These are phyloP conservation scores for Dactylellina sp. DNA, from an alignment of 2,329 filamentous ascomycete genomes.

Conservation along the genomic window DNA sequence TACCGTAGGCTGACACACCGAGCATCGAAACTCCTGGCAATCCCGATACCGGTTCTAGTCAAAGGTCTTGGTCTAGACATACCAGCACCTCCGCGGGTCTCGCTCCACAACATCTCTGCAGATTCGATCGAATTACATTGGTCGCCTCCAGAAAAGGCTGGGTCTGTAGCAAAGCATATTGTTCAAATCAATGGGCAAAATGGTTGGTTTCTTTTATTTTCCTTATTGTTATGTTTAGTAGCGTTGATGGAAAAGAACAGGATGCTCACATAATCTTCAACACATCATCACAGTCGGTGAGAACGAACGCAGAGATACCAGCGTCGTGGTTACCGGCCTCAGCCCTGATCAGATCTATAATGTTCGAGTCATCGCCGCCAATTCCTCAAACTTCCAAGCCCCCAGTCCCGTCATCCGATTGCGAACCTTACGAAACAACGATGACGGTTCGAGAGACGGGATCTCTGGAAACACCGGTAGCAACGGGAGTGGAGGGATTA, in stretches of 20 bases:
- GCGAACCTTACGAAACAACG: conserved; percentile 75
- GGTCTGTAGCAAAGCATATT: conserved; percentile 83
- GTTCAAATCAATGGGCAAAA: conserved; percentile 94
- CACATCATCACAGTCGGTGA: conserved; percentile 75
- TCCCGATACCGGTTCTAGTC: conserved; percentile 90
- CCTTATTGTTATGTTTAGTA: not conserved
- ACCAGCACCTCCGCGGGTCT: conserved; percentile 87
- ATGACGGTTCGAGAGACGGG: conserved; percentile 49
- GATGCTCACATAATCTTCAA: conserved; percentile 22
- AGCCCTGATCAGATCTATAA: conserved; percentile 91
- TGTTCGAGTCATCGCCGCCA: conserved; percentile 90
- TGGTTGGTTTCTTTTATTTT: conserved; percentile 69
- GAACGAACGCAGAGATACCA: conserved; percentile 77
- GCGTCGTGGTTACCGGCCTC: conserved; percentile 90
- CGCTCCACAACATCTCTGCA: conserved; percentile 86
- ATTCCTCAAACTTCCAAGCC: conserved; percentile 90
- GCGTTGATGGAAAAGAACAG: not conserved
- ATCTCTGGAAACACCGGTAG: conserved; percentile 60
- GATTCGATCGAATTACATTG: conserved; percentile 91
- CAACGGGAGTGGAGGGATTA: conserved; percentile 60
- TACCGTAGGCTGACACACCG: conserved; percentile 71
- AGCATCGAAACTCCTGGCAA: conserved; percentile 87
- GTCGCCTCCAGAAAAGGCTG: conserved; percentile 77
- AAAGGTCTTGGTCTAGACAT: conserved; percentile 93
- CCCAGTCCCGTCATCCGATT: conserved; percentile 87